These are phyloP conservation scores for Canavalia ensiformis DNA, from an alignment of 306 rosid species.

Conservation along the genomic window DNA sequence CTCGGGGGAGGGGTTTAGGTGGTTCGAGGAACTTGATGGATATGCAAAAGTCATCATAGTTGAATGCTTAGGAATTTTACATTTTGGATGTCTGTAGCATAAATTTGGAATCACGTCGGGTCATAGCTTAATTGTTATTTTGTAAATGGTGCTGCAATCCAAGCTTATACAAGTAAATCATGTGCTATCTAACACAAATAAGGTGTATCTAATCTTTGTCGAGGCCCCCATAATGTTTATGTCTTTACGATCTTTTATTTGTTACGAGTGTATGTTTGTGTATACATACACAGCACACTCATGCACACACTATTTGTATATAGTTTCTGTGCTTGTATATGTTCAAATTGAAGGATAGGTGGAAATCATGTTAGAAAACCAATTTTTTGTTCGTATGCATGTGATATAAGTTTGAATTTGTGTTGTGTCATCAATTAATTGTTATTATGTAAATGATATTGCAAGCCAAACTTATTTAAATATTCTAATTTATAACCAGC, in stretches of 20 bases:
- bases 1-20: background rate
- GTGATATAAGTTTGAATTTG: constrained; percentile 6
- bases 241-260: background rate
- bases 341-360: background rate
- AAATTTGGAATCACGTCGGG: background rate
- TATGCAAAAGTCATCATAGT: constrained; percentile 20
- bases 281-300: background rate
- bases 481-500: background rate
- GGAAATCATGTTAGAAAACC: background rate
- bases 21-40: constrained; percentile 17
- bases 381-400: background rate
- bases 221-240: constrained; percentile 17
- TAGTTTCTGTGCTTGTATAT: background rate
- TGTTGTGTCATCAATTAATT: constrained; percentile 17
- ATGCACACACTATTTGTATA: background rate
- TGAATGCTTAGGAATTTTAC: constrained; percentile 28
- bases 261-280: background rate
- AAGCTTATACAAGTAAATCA: background rate
- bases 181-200: constrained; percentile 15
- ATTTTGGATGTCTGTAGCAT: constrained; percentile 3
- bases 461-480: background rate
- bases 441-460: constrained; percentile 39
- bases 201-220: constrained; percentile 21
- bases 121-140: constrained; percentile 24
- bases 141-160: constrained; percentile 31